phyloP scores from a whole-genome alignment of 2,329 filamentous ascomycete genomes.

The Fusarium virguliforme region DNA sequence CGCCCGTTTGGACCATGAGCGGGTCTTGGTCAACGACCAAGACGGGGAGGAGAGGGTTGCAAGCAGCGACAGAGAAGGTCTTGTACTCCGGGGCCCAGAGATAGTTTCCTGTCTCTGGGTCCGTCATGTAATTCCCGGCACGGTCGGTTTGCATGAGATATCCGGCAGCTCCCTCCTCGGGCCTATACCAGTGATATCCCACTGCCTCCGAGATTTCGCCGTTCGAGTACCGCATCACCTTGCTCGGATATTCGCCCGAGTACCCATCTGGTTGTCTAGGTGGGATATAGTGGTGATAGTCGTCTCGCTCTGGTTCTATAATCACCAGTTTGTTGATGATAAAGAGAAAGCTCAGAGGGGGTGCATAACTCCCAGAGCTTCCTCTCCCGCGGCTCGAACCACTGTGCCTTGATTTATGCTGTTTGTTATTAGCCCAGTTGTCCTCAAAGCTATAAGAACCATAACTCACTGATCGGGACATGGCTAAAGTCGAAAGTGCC shows the following conservation, averaged over 20 bases:
- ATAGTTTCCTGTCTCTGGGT: not conserved
- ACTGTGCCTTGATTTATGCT: slow-evolving; percentile 28
- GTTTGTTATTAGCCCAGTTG: slow-evolving; percentile 20
- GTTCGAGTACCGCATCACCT: slow-evolving; percentile 57
- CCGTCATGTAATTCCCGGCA: not conserved
- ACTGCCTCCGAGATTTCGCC: slow-evolving; percentile 50
- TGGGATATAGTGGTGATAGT: slow-evolving; percentile 52
- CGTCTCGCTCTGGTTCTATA: slow-evolving; percentile 21
- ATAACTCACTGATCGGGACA: slow-evolving; percentile 29
- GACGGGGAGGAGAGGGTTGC: slow-evolving; percentile 57
- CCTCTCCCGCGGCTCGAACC: slow-evolving; percentile 27
- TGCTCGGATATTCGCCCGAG: slow-evolving; percentile 49
- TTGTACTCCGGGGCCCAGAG: slow-evolving; percentile 40
- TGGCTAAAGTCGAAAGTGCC: slow-evolving; percentile 1
- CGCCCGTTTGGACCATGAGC: slow-evolving; percentile 4
- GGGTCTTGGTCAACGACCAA: slow-evolving; percentile 51
- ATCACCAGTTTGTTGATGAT: slow-evolving; percentile 57
- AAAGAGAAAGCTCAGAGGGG: slow-evolving; percentile 57
- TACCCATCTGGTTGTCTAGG: slow-evolving; percentile 49
- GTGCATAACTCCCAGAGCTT: slow-evolving; percentile 15
- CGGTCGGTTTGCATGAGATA: slow-evolving; percentile 9
- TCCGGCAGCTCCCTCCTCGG: slow-evolving; percentile 7
- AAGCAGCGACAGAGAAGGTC: slow-evolving; percentile 55
- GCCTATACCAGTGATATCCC: slow-evolving; percentile 46
- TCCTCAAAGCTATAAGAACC: no score